Percentiles rank a stretch among this genome's conserved stretches.
phyloP scores from a whole-genome alignment of 2,329 filamentous ascomycete genomes.

The Zarea fungicola region DNA sequence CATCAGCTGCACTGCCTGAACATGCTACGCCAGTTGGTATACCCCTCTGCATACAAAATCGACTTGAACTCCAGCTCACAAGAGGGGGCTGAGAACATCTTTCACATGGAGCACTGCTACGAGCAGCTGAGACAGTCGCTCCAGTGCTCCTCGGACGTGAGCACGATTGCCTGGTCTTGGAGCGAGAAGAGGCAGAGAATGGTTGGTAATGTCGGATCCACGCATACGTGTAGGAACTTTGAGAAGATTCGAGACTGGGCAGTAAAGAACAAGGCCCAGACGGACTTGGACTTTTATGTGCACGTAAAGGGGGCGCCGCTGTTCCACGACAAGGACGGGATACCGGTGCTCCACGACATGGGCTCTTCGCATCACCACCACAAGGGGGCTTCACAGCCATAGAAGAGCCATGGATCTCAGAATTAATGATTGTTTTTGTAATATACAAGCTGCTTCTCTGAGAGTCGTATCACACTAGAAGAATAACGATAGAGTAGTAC shows the following conservation, averaged over 20 bases:
- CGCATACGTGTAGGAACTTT: constrained; percentile 49
- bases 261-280: constrained; percentile 22
- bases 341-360: no score
- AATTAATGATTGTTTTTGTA: no score
- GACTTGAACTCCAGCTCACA: constrained; percentile 40
- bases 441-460: no score
- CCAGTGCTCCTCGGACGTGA: constrained; percentile 49
- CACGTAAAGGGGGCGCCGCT: constrained; percentile 16
- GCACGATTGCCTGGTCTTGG: constrained; percentile 48
- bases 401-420: no score
- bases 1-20: constrained; percentile 48
- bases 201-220: constrained; percentile 48
- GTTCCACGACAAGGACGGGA: constrained; percentile 2
- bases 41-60: constrained; percentile 40
- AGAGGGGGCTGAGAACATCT: constrained; percentile 28
- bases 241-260: constrained; percentile 47
- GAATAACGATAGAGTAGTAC: no score
- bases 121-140: constrained; percentile 49
- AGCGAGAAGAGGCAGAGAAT: constrained; percentile 40
- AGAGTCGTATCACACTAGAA: no score
- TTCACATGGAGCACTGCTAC: constrained; percentile 43
- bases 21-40: constrained; percentile 41
- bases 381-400: no score
- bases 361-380: no score
- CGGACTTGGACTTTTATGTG: constrained; percentile 14